Base-by-base conservation (phyloP, 129 eudicot genomes). In the Ambrosia artemisiifolia region DNA sequence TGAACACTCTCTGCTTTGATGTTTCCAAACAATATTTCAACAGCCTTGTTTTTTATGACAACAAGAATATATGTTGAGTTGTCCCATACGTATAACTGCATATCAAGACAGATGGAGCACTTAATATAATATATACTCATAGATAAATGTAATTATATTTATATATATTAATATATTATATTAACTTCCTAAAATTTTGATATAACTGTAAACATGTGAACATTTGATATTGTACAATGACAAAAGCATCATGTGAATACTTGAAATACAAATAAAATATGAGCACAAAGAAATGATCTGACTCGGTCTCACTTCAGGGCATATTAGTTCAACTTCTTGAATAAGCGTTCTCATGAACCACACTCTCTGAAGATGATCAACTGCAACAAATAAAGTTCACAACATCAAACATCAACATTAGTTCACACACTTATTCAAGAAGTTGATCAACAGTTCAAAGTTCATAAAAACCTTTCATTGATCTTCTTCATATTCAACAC, bases 11-110 rank as follows among this genome's bases (percentile, higher is more conserved):
- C 93, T 19, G 97, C 97, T 30, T 80, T 73, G 24, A 91, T 83
- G 79, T 79, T 83, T 70, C 91, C 97, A 77, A 88, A 69, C 75
- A 91, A 75, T 16, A 84, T 62, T 75, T 91, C 89, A 19, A 96
- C 97, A 54, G 88, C 93, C 77, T 88, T 84, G 84, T 91, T 91
- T 48, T 64, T 86, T 14, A 91, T 86, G 32, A 81, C 81, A 63
- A 91, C 78, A 11, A 94, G 96, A 54, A 91, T 78, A 73, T 78
- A 84, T 4, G 83, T 81, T 7, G 67, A 84, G 57, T 84, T 83
- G 66, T 91, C 97, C 93, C 96, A 88, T 42, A 88, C 80, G 12
- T 91, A 91, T 67, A 91, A 74, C 97, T 91, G 96, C 87, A 82
- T 63, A 69, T 51, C n/a, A 13, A 11, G 17, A 51, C 44, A 12